Evolutionary conservation across 2,329 filamentous ascomycete species (phyloP).

Genomic region (Achaetomium macrosporum): DNA sequence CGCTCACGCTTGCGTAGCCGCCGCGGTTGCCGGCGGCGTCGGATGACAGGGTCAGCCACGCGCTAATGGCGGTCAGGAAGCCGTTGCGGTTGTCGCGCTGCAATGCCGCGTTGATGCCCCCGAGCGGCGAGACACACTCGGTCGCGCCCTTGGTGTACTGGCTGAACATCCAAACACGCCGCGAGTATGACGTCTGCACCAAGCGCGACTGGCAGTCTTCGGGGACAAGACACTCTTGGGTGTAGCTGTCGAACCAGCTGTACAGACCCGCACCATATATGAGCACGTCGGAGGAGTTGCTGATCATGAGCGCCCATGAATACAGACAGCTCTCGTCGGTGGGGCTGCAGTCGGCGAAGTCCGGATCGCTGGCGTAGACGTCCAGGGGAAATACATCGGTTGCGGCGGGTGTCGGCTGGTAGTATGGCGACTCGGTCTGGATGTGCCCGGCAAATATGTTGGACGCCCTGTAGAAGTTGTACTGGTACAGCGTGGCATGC

Average conservation of each 20-base stretch:
- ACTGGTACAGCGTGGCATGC: conserved; percentile 61
- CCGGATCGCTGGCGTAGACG: conserved; percentile 40
- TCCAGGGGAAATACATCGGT: conserved; percentile 45
- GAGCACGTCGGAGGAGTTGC: not conserved
- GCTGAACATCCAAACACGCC: no score
- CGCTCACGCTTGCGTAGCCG: no score
- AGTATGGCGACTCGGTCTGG: conserved; percentile 66
- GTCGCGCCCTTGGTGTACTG: no score
- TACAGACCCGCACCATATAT: not conserved
- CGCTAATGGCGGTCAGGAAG: no score
- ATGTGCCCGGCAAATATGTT: conserved; percentile 59
- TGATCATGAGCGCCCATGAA: not conserved
- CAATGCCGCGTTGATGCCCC: no score
- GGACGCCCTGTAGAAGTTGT: conserved; percentile 53
- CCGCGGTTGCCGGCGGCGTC: no score
- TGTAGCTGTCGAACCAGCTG: not conserved
- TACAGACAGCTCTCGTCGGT: not conserved
- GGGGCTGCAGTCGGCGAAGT: conserved; percentile 36
- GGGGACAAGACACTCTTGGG: no score
- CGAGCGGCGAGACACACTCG: no score
- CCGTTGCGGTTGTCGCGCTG: no score
- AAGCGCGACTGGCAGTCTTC: no score
- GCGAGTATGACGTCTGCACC: no score
- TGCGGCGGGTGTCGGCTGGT: conserved; percentile 56
- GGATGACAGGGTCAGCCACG: no score